Conservation (phyloP, 1,139 yeast genomes). For the Geotrichum carabidarum region DNA sequence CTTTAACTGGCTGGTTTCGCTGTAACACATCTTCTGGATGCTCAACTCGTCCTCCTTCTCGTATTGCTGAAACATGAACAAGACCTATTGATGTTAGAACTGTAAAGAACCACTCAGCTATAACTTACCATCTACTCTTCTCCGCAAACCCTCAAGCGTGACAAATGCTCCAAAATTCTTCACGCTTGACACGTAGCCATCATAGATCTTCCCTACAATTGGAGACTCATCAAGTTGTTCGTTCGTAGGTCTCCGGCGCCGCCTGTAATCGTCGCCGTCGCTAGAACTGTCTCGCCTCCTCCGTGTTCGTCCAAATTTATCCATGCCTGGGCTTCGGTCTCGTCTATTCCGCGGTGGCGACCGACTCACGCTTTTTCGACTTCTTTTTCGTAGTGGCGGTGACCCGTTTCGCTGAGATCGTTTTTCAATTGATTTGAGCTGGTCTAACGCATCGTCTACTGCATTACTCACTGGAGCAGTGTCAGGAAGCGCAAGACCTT, state of each 20-base stretch:
- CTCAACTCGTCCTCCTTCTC: conserved; percentile 44
- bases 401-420: conserved; percentile 3
- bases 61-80: conserved; percentile 71
- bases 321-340: conserved; percentile 11
- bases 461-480: conserved; percentile 11
- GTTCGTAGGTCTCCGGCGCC: neutral
- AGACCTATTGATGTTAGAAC: conserved; percentile 33
- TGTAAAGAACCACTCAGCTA: neutral
- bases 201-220: conserved; percentile 46
- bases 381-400: conserved; percentile 5
- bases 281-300: conserved; percentile 4
- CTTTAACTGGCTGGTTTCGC: conserved; percentile 59
- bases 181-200: conserved; percentile 56
- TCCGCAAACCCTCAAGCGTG: conserved; percentile 41
- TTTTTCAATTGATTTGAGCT: conserved; percentile 7
- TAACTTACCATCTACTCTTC: conserved; percentile 45
- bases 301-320: conserved; percentile 15
- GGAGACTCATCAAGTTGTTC: conserved; percentile 36
- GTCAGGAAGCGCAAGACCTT: conserved; percentile 28
- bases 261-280: conserved; percentile 2
- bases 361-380: neutral
- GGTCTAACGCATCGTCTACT: conserved; percentile 15
- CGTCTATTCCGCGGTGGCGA: conserved; percentile 5
- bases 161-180: conserved; percentile 79
- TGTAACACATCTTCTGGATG: conserved; percentile 57